Conservation (phyloP, 2,329 filamentous ascomycete genomes). For the Hypocreales sp. region DNA sequence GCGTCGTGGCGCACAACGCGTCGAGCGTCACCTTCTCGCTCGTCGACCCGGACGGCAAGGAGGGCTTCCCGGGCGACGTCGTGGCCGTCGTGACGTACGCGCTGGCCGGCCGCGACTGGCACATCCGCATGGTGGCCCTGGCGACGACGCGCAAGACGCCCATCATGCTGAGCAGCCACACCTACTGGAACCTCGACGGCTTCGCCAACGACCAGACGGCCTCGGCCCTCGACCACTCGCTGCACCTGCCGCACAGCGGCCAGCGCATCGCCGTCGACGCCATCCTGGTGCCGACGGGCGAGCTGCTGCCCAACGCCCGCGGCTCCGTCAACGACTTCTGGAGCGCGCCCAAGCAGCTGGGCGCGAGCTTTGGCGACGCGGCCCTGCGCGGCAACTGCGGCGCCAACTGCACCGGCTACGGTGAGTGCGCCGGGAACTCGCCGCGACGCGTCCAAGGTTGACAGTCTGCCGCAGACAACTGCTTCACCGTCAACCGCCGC, state of each 20-base stretch:
- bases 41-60: constrained; percentile 54
- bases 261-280: constrained; percentile 53
- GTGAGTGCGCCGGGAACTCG: constrained; percentile 25
- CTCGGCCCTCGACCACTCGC: constrained; percentile 52
- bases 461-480: constrained; percentile 40
- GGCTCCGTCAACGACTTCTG: constrained; percentile 70
- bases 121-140: constrained; percentile 57
- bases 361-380: constrained; percentile 46
- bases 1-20: constrained; percentile 50
- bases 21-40: constrained; percentile 62
- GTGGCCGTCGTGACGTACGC: constrained; percentile 62
- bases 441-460: constrained; percentile 4
- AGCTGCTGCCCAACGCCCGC: constrained; percentile 52
- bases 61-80: constrained; percentile 69
- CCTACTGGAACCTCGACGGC: constrained; percentile 74
- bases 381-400: constrained; percentile 63
- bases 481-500: constrained; percentile 51
- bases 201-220: constrained; percentile 59
- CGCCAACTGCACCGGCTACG: constrained; percentile 69
- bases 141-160: constrained; percentile 62
- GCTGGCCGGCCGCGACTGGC: constrained; percentile 49
- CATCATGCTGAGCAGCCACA: constrained; percentile 63
- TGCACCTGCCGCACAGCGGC: constrained; percentile 58
- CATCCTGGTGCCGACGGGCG: constrained; percentile 61
- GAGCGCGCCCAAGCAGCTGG: constrained; percentile 65